These are phyloP conservation scores for Hansenula lynferdii DNA, from an alignment of 1,139 yeast genomes.

Conservation along the genomic window DNA sequence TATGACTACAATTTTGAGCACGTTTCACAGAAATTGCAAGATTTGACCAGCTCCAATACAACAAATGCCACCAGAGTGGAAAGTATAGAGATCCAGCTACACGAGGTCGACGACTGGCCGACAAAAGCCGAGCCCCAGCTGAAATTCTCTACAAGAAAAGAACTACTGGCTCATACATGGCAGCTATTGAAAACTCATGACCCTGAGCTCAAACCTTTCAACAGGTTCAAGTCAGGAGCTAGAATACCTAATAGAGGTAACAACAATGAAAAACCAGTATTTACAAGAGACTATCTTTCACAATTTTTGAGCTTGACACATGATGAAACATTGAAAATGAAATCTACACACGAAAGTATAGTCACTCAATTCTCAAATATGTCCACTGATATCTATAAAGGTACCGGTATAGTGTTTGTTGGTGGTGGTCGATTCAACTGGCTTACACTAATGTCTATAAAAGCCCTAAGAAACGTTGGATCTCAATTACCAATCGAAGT, in stretches of 20 bases:
- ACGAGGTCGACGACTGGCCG: too few species aligned
- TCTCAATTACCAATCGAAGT: constrained; percentile 64
- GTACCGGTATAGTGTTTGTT: constrained; percentile 22
- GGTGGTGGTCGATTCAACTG: constrained; percentile 36
- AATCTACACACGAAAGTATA: neutral
- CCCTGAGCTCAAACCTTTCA: neutral
- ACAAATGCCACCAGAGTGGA: too few species aligned
- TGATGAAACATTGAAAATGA: neutral
- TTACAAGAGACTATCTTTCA: neutral
- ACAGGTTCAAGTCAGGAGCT: neutral
- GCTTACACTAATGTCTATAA: constrained; percentile 55
- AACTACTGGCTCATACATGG: neutral
- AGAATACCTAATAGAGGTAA: neutral
- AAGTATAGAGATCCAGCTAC: too few species aligned
- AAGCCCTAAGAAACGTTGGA: constrained; percentile 54
- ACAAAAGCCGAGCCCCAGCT: neutral
- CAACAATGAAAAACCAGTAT: neutral
- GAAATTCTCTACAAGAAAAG: neutral
- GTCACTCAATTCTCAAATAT: neutral
- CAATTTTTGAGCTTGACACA: neutral
- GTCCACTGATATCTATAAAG: neutral
- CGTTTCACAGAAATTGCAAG: too few species aligned
- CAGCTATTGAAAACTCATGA: neutral
- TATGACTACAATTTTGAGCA: too few species aligned
- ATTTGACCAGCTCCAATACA: too few species aligned